phyloP scores from a whole-genome alignment of 495 filamentous ascomycete species.

The Xylaria flabelliformis region DNA sequence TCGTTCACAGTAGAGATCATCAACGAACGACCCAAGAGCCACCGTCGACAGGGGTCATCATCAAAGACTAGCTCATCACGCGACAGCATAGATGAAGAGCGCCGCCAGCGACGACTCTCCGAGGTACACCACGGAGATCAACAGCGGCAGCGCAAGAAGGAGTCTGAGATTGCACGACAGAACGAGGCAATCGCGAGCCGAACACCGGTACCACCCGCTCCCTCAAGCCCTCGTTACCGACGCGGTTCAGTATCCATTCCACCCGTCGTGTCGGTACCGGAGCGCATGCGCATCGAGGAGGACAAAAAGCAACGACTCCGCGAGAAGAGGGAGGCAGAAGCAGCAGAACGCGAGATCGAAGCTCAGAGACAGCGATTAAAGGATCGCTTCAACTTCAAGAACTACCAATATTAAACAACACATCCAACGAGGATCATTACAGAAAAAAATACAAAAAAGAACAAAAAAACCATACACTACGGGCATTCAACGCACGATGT shows the following conservation, averaged over 20 bases:
- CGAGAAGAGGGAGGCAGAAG: slow-evolving; percentile 23
- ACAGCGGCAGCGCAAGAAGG: slow-evolving; percentile 40
- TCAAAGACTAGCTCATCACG: slow-evolving; percentile 41
- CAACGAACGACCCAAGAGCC: slow-evolving; percentile 31
- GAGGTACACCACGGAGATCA: slow-evolving; percentile 36
- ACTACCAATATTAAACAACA: slow-evolving; percentile 2
- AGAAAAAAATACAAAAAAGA: slow-evolving; percentile 2
- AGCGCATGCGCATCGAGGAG: slow-evolving; percentile 32
- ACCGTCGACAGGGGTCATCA: slow-evolving; percentile 38
- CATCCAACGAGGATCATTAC: not conserved
- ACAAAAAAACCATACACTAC: not conserved
- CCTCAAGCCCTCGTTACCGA: slow-evolving; percentile 32
- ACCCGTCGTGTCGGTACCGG: slow-evolving; percentile 28
- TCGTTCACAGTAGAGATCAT: slow-evolving; percentile 38
- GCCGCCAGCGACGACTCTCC: slow-evolving; percentile 34
- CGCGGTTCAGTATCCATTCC: slow-evolving; percentile 38
- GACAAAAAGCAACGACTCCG: slow-evolving; percentile 23
- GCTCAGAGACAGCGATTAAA: slow-evolving; percentile 35
- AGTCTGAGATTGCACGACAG: slow-evolving; percentile 47
- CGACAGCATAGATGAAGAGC: slow-evolving; percentile 33
- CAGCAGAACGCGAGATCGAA: slow-evolving; percentile 32
- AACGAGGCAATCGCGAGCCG: slow-evolving; percentile 41
- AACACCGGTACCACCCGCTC: slow-evolving; percentile 29
- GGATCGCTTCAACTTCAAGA: slow-evolving; percentile 32
- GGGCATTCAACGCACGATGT: slow-evolving; percentile 12